phyloP scores from a whole-genome alignment of 1,139 yeast genomes.

The Suhomyces terraborum region DNA sequence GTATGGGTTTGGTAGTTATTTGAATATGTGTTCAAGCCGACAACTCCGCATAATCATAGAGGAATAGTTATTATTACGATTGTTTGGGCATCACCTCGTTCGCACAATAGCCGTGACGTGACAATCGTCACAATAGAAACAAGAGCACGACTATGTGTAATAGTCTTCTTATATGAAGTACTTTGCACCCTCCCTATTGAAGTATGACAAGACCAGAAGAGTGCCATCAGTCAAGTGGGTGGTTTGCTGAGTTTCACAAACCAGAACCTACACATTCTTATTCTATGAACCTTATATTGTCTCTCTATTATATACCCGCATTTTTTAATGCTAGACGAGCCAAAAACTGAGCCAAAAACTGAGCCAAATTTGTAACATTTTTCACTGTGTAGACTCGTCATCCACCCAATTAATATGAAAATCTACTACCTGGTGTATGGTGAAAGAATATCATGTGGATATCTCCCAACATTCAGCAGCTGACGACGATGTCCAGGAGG shows the following conservation, averaged over 20 bases:
- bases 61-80: neutral
- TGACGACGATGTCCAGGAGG: conserved; percentile 18
- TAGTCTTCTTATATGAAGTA: too few relatives aligned
- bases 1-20: neutral
- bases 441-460: conserved; percentile 23
- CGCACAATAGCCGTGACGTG: neutral
- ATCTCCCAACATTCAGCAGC: conserved; percentile 22
- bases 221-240: too few relatives aligned
- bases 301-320: conserved; percentile 3
- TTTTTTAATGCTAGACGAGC: neutral
- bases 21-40: neutral
- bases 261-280: neutral
- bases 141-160: neutral
- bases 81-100: neutral
- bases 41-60: neutral
- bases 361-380: neutral
- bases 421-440: conserved; percentile 2
- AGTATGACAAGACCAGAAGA: too few relatives aligned
- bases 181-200: too few relatives aligned
- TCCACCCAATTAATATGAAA: neutral
- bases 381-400: conserved; percentile 1
- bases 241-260: too few relatives aligned
- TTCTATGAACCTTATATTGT: conserved; percentile 2
- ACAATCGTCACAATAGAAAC: neutral
- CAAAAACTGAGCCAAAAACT: too few relatives aligned